phyloP scores from a whole-genome alignment of 2,329 filamentous ascomycete species.

The Thelonectria discophora region DNA sequence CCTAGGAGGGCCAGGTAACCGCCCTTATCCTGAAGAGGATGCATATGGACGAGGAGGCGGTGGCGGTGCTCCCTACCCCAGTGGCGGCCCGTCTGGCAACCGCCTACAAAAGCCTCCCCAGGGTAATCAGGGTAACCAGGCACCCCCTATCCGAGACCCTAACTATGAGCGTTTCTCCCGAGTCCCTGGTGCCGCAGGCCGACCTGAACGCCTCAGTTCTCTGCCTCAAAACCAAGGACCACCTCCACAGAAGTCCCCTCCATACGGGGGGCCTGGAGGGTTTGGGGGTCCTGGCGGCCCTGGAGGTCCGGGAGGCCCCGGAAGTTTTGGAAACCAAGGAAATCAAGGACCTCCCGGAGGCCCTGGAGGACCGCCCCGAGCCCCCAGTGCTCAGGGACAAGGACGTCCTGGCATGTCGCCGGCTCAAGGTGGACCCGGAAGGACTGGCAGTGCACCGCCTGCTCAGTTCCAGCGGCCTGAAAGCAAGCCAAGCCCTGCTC shows the following conservation, averaged over 20 bases:
- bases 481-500: slow-evolving; percentile 43
- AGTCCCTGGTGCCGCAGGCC: slow-evolving; percentile 44
- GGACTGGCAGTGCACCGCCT: slow-evolving; percentile 52
- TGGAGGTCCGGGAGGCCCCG: not conserved
- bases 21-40: slow-evolving; percentile 41
- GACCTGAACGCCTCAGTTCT: slow-evolving; percentile 48
- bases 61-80: slow-evolving; percentile 39
- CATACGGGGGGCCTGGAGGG: slow-evolving; percentile 14
- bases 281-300: not conserved
- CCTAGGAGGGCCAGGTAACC: slow-evolving; percentile 28
- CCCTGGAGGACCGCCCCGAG: slow-evolving; percentile 33
- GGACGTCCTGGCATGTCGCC: slow-evolving; percentile 34
- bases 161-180: slow-evolving; percentile 46
- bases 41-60: slow-evolving; percentile 33
- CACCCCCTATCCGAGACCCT: slow-evolving; percentile 35
- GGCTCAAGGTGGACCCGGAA: slow-evolving; percentile 36
- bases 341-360: not conserved
- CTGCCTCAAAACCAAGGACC: slow-evolving; percentile 34
- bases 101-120: slow-evolving; percentile 42
- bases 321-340: not conserved
- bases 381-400: slow-evolving; percentile 36
- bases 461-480: slow-evolving; percentile 43
- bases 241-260: slow-evolving; percentile 16
- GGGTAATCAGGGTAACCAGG: slow-evolving; percentile 36
- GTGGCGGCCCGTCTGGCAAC: slow-evolving; percentile 46